Base-by-base conservation (phyloP, 2,329 filamentous ascomycete species). In the Exophiala bonariae region DNA sequence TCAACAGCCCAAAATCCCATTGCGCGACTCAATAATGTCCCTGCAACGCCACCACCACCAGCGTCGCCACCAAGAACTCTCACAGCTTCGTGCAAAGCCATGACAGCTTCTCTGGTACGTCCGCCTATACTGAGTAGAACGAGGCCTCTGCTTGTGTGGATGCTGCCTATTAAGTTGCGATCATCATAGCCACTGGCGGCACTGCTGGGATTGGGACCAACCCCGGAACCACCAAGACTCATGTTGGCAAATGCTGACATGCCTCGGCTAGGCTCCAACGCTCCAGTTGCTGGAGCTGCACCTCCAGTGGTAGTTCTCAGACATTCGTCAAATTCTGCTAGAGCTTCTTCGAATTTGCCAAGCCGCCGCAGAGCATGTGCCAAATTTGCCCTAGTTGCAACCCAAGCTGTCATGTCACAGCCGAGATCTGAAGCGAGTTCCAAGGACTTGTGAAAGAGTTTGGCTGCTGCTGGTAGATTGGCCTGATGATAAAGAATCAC, bases 401-500 rank as follows among this genome's bases (percentile, higher is more conserved):
- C 73, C 84, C 88, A 95, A 1, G 92, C 87, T 38, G 82, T 80
- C 0, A 88, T 82, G 52, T 95, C 89, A 45, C 88, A 86, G 53
- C 89, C 85, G 52, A 95, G 89, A 30, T 92, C 85, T 3, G 83
- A 79, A 2, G 90, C 87, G 43, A 96, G 81, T 38, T 79, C 74
- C 14, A 99, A 79, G 0, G 93, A 88, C 52, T 84, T 81, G 6
- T 78, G 77, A 66, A 99, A 97, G 53, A 91, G 81, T 22, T 82
- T 78, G 8, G 88, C 82, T 0, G 93, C 89, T 18, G 87, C 83
- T 49, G 82, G 77, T 5, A 89, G 80, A 41, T 87, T 81, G 58
- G 88, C 84, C 64, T 96, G 89, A 65, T 97, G 90, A 63, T 96
- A 99, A 56, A 89, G 85, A n/a, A 96, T 90, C 3, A 97, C 85